Base-by-base conservation (phyloP, 31 red algal species). In the Asparagopsis taxiformis region DNA sequence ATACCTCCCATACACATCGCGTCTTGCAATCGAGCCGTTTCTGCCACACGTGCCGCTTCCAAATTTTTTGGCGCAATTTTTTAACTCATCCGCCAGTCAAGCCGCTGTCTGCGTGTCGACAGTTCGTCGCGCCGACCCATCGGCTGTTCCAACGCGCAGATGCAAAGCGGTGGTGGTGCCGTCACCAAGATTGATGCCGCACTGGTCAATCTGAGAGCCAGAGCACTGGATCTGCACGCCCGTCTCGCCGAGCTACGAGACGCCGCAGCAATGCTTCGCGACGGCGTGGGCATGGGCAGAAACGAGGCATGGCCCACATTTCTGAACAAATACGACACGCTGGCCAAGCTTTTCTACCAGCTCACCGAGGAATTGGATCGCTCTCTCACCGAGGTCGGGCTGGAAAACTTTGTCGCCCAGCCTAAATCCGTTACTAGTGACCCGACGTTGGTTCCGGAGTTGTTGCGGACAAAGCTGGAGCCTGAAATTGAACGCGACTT, bases 401-500 rank as follows among this genome's bases (percentile, higher is more conserved):
- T 72, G 1, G 50, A 69, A 10, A 69, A 82, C 54, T 82, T 71
- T 29, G 31, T 71, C 3, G 52, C 67, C 28, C 50, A 31, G 13
- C 78, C 78, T 30, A n/a, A 30, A 3, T 20, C 67, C 17, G 39
- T 48, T 26, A 19, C 62, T 1, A 24, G 39, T 15, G 76, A 80
- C 32, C 63, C 76, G 15, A 51, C 39, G 35, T 38, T 36, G 23
- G 31, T 82, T 20, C 65, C 78, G 50, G 65, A 55, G 22, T 26
- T 82, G 51, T 30, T 70, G 46, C 78, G 78, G 4, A 82, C 78
- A 39, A 55, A 59, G 33, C 66, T 82, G 10, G 65, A 69, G 8
- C 78, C 67, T n/a, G 78, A 82, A 17, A 66, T 82, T 24, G 78
- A 82, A 37, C 29, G 67, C 13, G 78, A 82, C 19, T 25, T 70